Base-by-base conservation (phyloP, 106 monocot species). In the Chionographis japonica region DNA sequence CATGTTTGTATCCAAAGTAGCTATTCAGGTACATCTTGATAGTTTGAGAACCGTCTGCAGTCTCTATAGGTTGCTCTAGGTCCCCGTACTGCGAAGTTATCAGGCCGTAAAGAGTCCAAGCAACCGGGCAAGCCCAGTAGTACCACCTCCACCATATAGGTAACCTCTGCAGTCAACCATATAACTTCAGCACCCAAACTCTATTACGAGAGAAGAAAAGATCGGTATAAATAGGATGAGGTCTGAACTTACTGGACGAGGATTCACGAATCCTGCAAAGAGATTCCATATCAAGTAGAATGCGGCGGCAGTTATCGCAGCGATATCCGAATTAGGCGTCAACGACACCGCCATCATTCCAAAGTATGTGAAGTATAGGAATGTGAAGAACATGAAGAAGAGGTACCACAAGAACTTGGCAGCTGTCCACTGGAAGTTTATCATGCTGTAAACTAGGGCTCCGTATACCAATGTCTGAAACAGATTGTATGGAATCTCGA, bases 121-220 rank as follows among this genome's bases (percentile, higher is more conserved):
- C 56, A 12, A 90, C 78, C 0, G 90, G 94, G 63, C 86, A 85
- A n/a, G 73, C 75, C 94, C 94, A 94, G 15, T 63, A 77, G 61
- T 83, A 94, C 94, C 94, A 94, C 71, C 90, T 82, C 87, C 94
- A 94, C 94, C 94, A 90, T n/a, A 88, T 61, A 8, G 94, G 94
- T 9, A 94, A 85, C 39, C 70, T 90, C 94, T 94, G 79, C 62
- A 74, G 43, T 14, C 20, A 54, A 60, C 43, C 17, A 4, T n/a
- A 68, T 15, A 35, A 12, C 35, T 60, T 61, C 51, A 42, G 16
- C 5, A 2, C 36, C 13, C 6, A 2, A 61, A 15, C 4, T 40
- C 39, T 5, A 20, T 40, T n/a, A 14, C 2, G 15, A 15, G 11
- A 9, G 7, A 37, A 60, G 37, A 27, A 15, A 9, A 12, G 36